Base-by-base conservation (phyloP, 148 eudicot species). In the Suaeda aralocaspica region DNA sequence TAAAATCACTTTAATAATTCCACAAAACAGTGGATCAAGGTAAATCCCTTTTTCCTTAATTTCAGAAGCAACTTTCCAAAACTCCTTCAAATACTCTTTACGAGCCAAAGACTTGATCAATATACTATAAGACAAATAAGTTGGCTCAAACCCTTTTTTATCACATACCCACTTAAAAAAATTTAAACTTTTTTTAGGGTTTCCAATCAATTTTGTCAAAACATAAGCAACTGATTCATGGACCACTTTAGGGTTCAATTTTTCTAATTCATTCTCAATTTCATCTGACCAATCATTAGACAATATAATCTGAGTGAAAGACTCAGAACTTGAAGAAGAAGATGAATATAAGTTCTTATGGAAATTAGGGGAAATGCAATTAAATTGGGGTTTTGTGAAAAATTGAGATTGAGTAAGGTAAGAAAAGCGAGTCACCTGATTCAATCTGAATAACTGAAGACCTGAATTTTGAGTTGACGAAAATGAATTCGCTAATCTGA, bases 131-230 rank as follows among this genome's bases (percentile, higher is more conserved):
- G 85, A 58, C 31, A 85, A 31, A 18, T 80, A 82, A 76, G 80
- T 85, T 3, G 90, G 83, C 30, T 76, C 67, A 82, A 89, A 85
- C 78, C 82, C 85, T 55, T 77, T 87, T 57, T 33, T 57, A 48
- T 59, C 77, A 73, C 77, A 51, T 4, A 77, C 96, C 99, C 97
- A 94, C 18, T 81, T 87, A 73, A 87, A 91, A 79, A 94, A 91
- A 15, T 74, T 74, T 7, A 80, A 81, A 77, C 81, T 83, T 45
- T 86, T 91, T 71, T 62, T 16, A 2, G 93, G 96, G 71, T 87
- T 77, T 76, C 70, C 76, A 21, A 71, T 83, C 55, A 87, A 79
- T 78, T 87, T 94, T 80, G 78, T 86, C 88, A 94, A 81, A 63
- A 84, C 76, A 77, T 91, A 86, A 39, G 84, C 74, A n/a, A 88